These are phyloP conservation scores for Heliamphora exappendiculata DNA, from an alignment of 148 eudicot species.

Conservation along the genomic window DNA sequence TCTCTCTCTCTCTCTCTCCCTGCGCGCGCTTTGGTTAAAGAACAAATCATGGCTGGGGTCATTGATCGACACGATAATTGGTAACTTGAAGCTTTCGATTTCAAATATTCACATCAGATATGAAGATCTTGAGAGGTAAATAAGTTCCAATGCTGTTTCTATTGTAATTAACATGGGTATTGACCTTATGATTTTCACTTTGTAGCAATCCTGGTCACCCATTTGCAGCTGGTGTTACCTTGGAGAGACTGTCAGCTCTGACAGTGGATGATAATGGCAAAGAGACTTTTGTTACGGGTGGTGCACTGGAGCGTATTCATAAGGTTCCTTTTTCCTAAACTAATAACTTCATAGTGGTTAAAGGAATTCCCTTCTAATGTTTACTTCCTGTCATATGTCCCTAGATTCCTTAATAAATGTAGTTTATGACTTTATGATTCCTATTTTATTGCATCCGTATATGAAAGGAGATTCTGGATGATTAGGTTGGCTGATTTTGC, in stretches of 20 bases:
- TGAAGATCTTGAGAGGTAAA: slow-evolving; percentile 93
- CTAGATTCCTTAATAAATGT: background rate
- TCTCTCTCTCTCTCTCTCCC: too few species aligned
- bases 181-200: slow-evolving; percentile 20
- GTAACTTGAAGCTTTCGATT: slow-evolving; percentile 93
- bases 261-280: slow-evolving; percentile 85
- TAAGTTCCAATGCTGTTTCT: slow-evolving; percentile 7
- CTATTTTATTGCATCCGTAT: background rate
- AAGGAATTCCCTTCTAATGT: background rate
- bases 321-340: slow-evolving; percentile 44
- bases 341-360: background rate
- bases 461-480: background rate
- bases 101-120: slow-evolving; percentile 97
- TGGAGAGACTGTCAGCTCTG: slow-evolving; percentile 84
- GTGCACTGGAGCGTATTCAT: slow-evolving; percentile 74
- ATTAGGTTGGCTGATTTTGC: background rate
- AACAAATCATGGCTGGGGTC: slow-evolving; percentile 97
- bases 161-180: background rate
- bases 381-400: background rate
- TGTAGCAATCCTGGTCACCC: slow-evolving; percentile 84
- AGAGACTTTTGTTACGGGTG: slow-evolving; percentile 88
- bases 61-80: slow-evolving; percentile 79
- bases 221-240: slow-evolving; percentile 89
- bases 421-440: background rate
- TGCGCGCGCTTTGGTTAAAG: slow-evolving; percentile 41